Percentiles rank a stretch among this genome's conserved stretches.
These are phyloP conservation scores for Trypanosoma scelopori DNA, from an alignment of 208 protist genomes.

Conservation along the genomic window DNA sequence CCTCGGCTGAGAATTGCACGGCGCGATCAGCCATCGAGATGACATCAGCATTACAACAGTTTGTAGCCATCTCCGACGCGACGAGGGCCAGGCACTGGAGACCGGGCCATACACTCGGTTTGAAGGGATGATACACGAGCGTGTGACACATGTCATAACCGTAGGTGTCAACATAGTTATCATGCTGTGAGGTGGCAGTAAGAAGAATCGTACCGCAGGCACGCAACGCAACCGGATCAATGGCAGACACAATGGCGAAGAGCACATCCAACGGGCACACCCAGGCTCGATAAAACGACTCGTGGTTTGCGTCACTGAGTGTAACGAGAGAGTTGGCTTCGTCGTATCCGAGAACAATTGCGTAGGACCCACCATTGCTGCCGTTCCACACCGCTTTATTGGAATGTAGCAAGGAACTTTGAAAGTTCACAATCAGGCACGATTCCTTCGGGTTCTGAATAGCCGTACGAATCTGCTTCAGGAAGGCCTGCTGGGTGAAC, in stretches of 20 bases:
- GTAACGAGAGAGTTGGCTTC: slow-evolving; percentile 51
- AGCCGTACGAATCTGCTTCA: slow-evolving; percentile 49
- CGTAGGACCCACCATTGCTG: slow-evolving; percentile 71
- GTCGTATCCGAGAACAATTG: slow-evolving; percentile 81
- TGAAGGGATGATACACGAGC: slow-evolving; percentile 88
- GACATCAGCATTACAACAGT: slow-evolving; percentile 29
- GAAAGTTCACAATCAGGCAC: slow-evolving; percentile 81
- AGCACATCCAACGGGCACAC: slow-evolving; percentile 64
- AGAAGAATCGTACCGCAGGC: slow-evolving; percentile 73
- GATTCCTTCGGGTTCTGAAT: slow-evolving; percentile 39
- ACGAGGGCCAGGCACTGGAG: slow-evolving; percentile 83
- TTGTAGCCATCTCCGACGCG: slow-evolving; percentile 69
- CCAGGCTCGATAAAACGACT: slow-evolving; percentile 74
- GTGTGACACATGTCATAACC: slow-evolving; percentile 84
- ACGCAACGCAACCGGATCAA: slow-evolving; percentile 57
- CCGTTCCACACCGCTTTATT: slow-evolving; percentile 79
- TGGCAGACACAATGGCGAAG: slow-evolving; percentile 54
- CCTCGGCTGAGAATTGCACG: slow-evolving; percentile 79
- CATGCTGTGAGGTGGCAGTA: slow-evolving; percentile 46
- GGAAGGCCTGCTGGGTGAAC: slow-evolving; percentile 43
- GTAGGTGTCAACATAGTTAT: slow-evolving; percentile 64
- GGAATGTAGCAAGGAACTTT: slow-evolving; percentile 45
- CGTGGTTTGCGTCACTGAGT: slow-evolving; percentile 62
- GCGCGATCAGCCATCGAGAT: slow-evolving; percentile 40
- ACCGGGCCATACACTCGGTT: slow-evolving; percentile 75